Percentiles rank a stretch among this genome's conserved stretches.
Conservation (phyloP, 805 yeast genomes). For the Candida ficus region DNA sequence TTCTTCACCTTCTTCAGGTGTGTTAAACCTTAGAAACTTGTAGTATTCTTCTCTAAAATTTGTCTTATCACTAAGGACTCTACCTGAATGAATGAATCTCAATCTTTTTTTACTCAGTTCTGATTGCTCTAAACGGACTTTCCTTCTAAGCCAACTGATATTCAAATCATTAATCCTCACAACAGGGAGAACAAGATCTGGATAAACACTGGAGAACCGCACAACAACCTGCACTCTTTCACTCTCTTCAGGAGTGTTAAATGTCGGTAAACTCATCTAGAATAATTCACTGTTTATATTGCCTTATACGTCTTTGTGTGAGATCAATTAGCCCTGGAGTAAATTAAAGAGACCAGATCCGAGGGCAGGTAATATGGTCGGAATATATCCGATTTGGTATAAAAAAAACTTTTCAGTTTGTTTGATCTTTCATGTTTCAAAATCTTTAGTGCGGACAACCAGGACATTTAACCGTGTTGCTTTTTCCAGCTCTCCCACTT, state of each 20-base stretch:
- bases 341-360: too few species aligned
- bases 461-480: conserved; percentile 71
- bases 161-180: conserved; percentile 29
- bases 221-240: conserved; percentile 25
- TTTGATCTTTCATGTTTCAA: conserved; percentile 4
- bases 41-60: conserved; percentile 48
- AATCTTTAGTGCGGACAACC: conserved; percentile 62
- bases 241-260: neutral
- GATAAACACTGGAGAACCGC: conserved; percentile 41
- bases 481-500: conserved; percentile 31
- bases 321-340: too few species aligned
- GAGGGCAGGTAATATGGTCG: too few species aligned
- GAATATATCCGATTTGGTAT: neutral
- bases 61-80: conserved; percentile 52
- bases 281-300: too few species aligned
- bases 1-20: conserved; percentile 1
- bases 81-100: conserved; percentile 64
- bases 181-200: conserved; percentile 37
- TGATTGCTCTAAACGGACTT: conserved; percentile 31
- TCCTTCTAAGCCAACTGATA: conserved; percentile 35
- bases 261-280: conserved; percentile 7
- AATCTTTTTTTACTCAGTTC: conserved; percentile 40
- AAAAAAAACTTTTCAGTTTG: conserved; percentile 5
- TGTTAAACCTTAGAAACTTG: conserved; percentile 21
- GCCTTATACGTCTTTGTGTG: too few species aligned